Evolutionary conservation across 129 eudicot genomes (phyloP).

Genomic region (Ambrosia artemisiifolia): DNA sequence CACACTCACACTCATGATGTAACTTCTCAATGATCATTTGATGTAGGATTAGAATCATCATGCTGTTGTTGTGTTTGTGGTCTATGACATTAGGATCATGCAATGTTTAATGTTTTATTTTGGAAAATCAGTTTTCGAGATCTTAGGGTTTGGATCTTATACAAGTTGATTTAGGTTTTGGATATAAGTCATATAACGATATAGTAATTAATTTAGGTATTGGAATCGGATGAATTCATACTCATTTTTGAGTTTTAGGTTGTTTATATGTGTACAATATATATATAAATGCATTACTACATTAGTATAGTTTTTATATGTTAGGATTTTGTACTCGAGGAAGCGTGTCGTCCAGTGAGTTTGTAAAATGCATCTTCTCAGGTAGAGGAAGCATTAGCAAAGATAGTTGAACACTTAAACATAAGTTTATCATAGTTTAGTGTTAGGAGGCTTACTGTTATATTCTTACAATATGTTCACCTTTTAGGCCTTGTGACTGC

Average conservation of each 20-base stretch:
- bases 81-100: slow-evolving; percentile 6
- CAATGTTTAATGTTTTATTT: neutral
- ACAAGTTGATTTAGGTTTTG: slow-evolving; percentile 1
- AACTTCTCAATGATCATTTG: neutral
- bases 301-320: too few species aligned
- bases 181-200: neutral
- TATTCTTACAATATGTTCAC: neutral
- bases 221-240: too few species aligned
- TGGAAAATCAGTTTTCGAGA: neutral
- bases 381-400: too few species aligned
- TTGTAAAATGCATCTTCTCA: too few species aligned
- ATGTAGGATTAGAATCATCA: neutral
- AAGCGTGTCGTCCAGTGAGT: too few species aligned
- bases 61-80: neutral
- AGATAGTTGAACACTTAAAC: too few species aligned
- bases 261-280: too few species aligned
- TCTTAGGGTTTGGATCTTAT: neutral
- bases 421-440: too few species aligned
- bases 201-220: neutral
- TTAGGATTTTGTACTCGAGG: too few species aligned
- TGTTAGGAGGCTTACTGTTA: too few species aligned
- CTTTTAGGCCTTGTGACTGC: slow-evolving; percentile 14
- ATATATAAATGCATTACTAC: too few species aligned
- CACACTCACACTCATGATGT: neutral
- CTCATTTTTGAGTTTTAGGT: too few species aligned